phyloP scores from a whole-genome alignment of 2,329 filamentous ascomycete genomes.

The Aquanectria penicillioides region DNA sequence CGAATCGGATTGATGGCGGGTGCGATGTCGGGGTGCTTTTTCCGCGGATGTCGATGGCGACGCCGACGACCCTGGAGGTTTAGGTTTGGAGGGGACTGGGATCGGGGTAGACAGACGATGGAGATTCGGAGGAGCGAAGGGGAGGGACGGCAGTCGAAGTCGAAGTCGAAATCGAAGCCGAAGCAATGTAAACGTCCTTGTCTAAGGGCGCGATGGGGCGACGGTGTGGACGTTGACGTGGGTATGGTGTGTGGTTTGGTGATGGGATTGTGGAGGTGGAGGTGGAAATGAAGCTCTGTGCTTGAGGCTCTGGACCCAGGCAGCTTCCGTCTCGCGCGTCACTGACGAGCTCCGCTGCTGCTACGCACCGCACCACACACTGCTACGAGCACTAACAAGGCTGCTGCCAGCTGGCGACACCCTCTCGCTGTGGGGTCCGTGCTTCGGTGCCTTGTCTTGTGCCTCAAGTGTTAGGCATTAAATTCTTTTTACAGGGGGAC shows the following conservation, averaged over 20 bases:
- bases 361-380: neutral
- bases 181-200: neutral
- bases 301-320: conserved; percentile 48
- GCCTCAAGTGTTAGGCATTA: neutral
- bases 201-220: neutral
- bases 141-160: too few species aligned
- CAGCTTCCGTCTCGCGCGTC: conserved; percentile 57
- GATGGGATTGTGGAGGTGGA: conserved; percentile 2
- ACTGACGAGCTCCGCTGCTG: conserved; percentile 36
- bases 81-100: neutral
- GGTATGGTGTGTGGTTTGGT: neutral
- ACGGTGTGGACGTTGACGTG: neutral
- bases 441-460: neutral
- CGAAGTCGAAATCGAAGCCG: neutral
- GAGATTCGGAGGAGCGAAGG: neutral
- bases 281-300: conserved; percentile 22
- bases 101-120: neutral
- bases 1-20: neutral
- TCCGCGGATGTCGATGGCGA: conserved; percentile 6
- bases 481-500: too few species aligned
- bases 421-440: neutral
- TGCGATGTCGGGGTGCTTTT: neutral
- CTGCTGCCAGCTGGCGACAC: conserved; percentile 34
- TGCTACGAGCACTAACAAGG: neutral
- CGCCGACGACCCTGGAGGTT: neutral